Evolutionary conservation across 192 early-diverging fungal species (phyloP).

Genomic region (Cladochytrium replicatum): DNA sequence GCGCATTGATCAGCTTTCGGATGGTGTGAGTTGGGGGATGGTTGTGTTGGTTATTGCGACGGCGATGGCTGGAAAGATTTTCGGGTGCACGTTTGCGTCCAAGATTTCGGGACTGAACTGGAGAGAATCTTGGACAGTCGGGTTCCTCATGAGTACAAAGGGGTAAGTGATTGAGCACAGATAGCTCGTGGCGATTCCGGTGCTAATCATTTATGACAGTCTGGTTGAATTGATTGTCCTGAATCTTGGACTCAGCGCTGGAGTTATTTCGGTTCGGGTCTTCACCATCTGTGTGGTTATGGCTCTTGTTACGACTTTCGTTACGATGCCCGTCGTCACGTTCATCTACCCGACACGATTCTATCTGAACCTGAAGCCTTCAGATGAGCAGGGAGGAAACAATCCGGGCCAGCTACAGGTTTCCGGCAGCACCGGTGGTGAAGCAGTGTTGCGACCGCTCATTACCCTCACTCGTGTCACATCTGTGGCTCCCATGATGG

Average conservation of each 20-base stretch:
- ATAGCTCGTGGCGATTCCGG: no score
- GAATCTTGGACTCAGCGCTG: constrained; percentile 80
- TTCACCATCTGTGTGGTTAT: constrained; percentile 71
- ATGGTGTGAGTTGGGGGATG: constrained; percentile 62
- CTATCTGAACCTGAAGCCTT: background rate
- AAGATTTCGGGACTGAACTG: constrained; percentile 57
- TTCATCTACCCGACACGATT: constrained; percentile 57
- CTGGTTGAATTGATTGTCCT: constrained; percentile 93
- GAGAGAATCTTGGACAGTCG: constrained; percentile 78
- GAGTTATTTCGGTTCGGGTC: constrained; percentile 62
- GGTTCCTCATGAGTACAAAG: constrained; percentile 92
- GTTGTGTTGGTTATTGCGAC: constrained; percentile 64
- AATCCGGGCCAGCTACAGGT: background rate
- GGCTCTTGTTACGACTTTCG: constrained; percentile 79
- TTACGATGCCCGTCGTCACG: constrained; percentile 70
- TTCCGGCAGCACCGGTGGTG: constrained; percentile 3
- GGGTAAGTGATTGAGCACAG: no score
- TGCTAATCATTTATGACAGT: constrained; percentile 27
- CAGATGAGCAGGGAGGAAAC: constrained; percentile 1
- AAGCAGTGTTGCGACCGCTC: constrained; percentile 30
- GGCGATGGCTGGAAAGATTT: constrained; percentile 78
- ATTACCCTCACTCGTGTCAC: constrained; percentile 53
- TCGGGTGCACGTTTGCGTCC: constrained; percentile 66
- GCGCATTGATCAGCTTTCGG: constrained; percentile 62
- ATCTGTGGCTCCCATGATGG: constrained; percentile 62